Evolutionary conservation across 257 asterid species (phyloP), one percentile per base, ranked within the genome.

Genomic region (Ligustrum vulgare): DNA sequence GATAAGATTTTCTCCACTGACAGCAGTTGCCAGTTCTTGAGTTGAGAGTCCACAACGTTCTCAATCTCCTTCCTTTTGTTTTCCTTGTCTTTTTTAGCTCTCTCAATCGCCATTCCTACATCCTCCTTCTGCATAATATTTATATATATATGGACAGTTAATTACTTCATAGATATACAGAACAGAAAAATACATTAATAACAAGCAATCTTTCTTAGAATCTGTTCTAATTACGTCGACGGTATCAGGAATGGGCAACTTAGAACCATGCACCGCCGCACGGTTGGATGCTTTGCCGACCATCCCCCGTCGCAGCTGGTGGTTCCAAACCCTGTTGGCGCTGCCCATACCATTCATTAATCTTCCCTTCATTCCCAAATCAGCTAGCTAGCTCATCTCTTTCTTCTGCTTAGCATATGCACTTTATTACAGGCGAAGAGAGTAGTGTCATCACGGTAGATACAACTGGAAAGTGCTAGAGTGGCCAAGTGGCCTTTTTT

Each of bases 201-300:
- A 37, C 45, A 8, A 37, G 8, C 8, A 2, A 37, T 37, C 13
- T 13, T 43, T 10, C 8, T 20, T 56, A 25, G 39, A 62, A 32
- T 8, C 18, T 39, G 45, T 9, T 39, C 12, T 1, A n/a, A n/a
- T n/a, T 9, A 39, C 11, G 3, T 37, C 43, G 56, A 88, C 94
- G 23, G 81, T 33, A 28, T 80, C 87, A 13, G 88, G 85, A 60
- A 75, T 35, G 5, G 93, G 96, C 45, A 82, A 88, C 86, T 86
- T 91, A 37, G 86, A 66, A 36, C 96, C 93, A 35, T 89, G 94
- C 67, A 89, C 94, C 70, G 91, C 89, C 37, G 91, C 89, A 16
- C 91, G 89, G 71, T 79, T 85, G 45, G 87, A 70, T 35, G 91
- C 87, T 80, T 88, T 91, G 51, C 71, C 80, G 13, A 77, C 90